Base-by-base conservation (phyloP, 2,329 filamentous ascomycete species). In the Juglanconis juglandina region DNA sequence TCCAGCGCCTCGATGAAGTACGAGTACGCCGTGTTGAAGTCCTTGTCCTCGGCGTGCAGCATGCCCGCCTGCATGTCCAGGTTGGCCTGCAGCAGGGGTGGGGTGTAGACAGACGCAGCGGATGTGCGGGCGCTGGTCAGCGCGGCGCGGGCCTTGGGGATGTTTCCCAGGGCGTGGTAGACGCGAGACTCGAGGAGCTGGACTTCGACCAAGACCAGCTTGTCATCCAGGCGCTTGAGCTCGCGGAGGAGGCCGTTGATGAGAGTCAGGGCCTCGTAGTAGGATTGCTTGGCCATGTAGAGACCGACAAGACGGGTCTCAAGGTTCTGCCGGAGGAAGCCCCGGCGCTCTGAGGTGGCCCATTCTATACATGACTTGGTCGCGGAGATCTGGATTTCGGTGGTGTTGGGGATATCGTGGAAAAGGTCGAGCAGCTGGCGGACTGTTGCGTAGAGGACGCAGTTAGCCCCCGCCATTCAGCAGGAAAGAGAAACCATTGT, bases 321-420 rank as follows among this genome's bases (percentile, higher is more conserved):
- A 72, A 99, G 91, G 76, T 96, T 96, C 81, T 99, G 95, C 68
- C 95, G 92, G 68, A 99, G 86, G 83, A 99, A 99, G 63, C 92
- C 91, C 72, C 95, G 90, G 69, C 93, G 90, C 80, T 98, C 92
- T 56, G 91, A 90, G 58, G 94, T 91, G 53, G 95, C 95, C 95
- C 95, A 99, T 79, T 98, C 94, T 87, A 99, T 99, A 81, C 92
- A 98, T 78, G 95, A 96, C 79, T 96, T 96, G 71, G 95, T 99
- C 70, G 97, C 92, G 74, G 88, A 81, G 75, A 96, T 92, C 80
- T 99, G 95, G 73, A 89, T 91, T 74, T 99, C 95, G 80, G 90
- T 90, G 69, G 92, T 95, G 78, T 97, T 90, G 70, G 96, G 95
- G 69, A 98, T 97, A 71, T 90, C 86, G 70, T 90, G 87, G 82